These are phyloP conservation scores for Venturiaceae sp. DNA, from an alignment of 2,329 filamentous ascomycete genomes.

Conservation along the genomic window DNA sequence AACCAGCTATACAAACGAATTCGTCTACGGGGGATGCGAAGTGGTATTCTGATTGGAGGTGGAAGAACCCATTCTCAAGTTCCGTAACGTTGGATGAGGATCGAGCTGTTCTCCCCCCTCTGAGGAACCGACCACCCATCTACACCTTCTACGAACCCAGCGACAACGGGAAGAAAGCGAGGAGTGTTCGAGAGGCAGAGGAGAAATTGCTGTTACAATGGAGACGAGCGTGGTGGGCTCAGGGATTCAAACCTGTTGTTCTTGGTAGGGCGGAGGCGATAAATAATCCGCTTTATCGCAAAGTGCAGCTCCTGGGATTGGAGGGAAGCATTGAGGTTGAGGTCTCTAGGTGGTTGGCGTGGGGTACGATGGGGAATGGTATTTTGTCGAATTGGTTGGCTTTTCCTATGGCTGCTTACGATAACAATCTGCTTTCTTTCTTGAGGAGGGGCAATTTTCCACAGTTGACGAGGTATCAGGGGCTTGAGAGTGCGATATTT, in stretches of 20 bases:
- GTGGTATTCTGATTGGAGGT: slow-evolving; percentile 86
- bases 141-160: slow-evolving; percentile 78
- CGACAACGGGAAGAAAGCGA: slow-evolving; percentile 51
- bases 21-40: slow-evolving; percentile 68
- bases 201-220: slow-evolving; percentile 73
- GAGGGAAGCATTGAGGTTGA: slow-evolving; percentile 56
- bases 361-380: slow-evolving; percentile 83
- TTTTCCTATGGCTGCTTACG: slow-evolving; percentile 70
- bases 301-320: slow-evolving; percentile 52
- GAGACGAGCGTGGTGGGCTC: slow-evolving; percentile 91
- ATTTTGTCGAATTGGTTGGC: slow-evolving; percentile 70
- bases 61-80: slow-evolving; percentile 83
- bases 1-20: slow-evolving; percentile 64
- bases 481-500: slow-evolving; percentile 62
- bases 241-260: slow-evolving; percentile 81
- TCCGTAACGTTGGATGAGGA: slow-evolving; percentile 71
- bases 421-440: slow-evolving; percentile 62
- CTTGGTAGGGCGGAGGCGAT: slow-evolving; percentile 71
- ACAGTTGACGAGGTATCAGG: slow-evolving; percentile 62
- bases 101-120: slow-evolving; percentile 70
- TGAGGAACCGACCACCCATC: slow-evolving; percentile 59
- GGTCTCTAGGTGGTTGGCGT: slow-evolving; percentile 79
- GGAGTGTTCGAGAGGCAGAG: slow-evolving; percentile 60
- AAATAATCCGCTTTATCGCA: slow-evolving; percentile 68
- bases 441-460: slow-evolving; percentile 70